Evolutionary conservation across 345 rosid genomes (phyloP), one percentile per base, ranked within the genome.

Genomic region (Syzygium aromaticum): DNA sequence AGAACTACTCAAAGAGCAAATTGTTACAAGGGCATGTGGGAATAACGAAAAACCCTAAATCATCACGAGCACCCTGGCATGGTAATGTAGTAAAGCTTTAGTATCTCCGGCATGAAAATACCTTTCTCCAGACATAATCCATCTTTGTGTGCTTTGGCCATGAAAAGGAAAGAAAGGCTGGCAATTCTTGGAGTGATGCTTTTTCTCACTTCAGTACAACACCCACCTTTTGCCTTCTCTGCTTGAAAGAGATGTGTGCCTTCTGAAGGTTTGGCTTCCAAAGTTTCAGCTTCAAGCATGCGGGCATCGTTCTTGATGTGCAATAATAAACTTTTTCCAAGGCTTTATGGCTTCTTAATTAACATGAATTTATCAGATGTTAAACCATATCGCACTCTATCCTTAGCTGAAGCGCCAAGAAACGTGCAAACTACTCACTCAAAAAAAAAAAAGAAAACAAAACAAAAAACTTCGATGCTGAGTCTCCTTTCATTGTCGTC

Each of bases 81-180:
- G 43, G 23, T 64, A 17, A 38, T 64, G 6, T 64, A 30, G 77
- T 30, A 16, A 15, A 30, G 78, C 8, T 67, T 1, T 10, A 0
- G 78, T 5, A 30, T 8, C 11, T 67, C 22, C 2, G 2, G 9
- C 78, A 17, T 8, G 78, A 16, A 16, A 67, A 91, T 89, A 52
- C 93, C 93, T 93, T 90, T 90, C 93, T 88, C 90, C 87, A 33
- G 52, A 3, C 86, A 77, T 67, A 89, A 91, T 90, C 92, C 86
- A 90, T 63, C 85, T 56, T 83, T 28, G 0, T 8, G 6, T 73
- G 49, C 49, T 73, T 73, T 33, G 80, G 73, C 73, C 73, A 14
- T 61, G 30, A 12, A 43, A 43, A 43, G 46, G 17, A 61, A 61
- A n/a, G 73, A 61, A 61, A 61, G 38, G 14, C 8, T 13, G 33